Evolutionary conservation across 2,329 filamentous ascomycete genomes (phyloP), one percentile per base, ranked within the genome.

Genomic region (Arthroderma uncinatum): DNA sequence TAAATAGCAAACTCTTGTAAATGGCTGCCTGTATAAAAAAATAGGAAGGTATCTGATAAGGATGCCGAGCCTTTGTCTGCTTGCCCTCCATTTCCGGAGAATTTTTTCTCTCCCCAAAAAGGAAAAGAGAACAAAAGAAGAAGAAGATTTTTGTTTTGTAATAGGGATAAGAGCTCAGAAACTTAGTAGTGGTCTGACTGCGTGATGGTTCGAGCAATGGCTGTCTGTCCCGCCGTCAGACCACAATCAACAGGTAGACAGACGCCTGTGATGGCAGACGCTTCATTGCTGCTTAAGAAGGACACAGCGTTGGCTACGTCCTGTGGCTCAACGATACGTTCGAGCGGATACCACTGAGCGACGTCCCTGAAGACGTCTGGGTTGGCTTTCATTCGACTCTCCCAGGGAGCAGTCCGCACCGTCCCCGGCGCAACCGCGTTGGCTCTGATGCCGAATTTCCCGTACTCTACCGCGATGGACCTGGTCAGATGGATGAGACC

Each of bases 401-500:
- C 57, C 63, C 63, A 65, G 10, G 55, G 59, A 5, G 34, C 39
- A 16, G 63, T 65, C 21, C 57, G 57, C 14, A 65, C 61, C 5
- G 61, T 65, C 2, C 63, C 63, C 9, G 63, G 62, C 3, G 68
- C 72, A 0, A 73, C 70, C 1, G 67, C 66, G 62, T 74, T 75
- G 3, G 70, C 70, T 5, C 73, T 67, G 21, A 76, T 67, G 2
- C 68, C 67, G 9, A 71, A 69, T n/a, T 66, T 62, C 10, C 68
- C 68, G 36, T 62, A 65, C 55, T 65, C 63, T 14, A 62, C 60
- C 0, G 71, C 68, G 33, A 74, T 70, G 2, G 69, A 65, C 23
- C 67, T 65, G 40, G 71, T 70, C 62, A 75, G 69, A 2, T 73
- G 71, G 5, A 75, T 62, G 0, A 74, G 68, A 1, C 67, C 73